Evolutionary conservation across 305 asterid species (phyloP), one percentile per base, ranked within the genome.

Genomic region (Fraxinus platypoda): DNA sequence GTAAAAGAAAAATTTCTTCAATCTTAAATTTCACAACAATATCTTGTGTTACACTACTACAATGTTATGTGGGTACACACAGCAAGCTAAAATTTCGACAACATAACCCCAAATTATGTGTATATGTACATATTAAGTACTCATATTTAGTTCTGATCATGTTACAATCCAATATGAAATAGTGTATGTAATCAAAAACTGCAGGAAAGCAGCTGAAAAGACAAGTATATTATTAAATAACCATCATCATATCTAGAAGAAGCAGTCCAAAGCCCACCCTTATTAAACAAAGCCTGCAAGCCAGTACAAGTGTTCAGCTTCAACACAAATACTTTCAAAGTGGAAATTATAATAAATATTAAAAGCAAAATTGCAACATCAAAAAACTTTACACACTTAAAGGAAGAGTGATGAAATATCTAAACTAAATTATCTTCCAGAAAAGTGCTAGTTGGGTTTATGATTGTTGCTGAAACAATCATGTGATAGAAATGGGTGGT

Each of bases 1-100:
- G 97, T 78, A 86, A 75, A 79, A 81, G 86, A 85, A 31, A 68
- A 76, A 68, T 23, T 37, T 17, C 12, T 2, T 13, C 21, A 34
- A 75, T 52, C 71, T 26, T 4, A 49, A 26, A 25, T 12, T 75
- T 26, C 17, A 74, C 46, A 70, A 4, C 73, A 77, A 76, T 49
- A 12, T 74, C 41, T 57, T 66, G 68, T 33, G 28, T 34, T 25
- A 41, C 71, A 54, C 11, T 34, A 41, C 30, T 21, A 70, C 54
- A 35, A 23, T 57, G 7, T 62, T 34, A 0, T 52, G 75, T 31
- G 30, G 33, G 74, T 82, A 82, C 46, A 72, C 35, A 31, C 73
- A 25, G n/a, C 8, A 74, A 13, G 49, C 2, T 62, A 76, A 7
- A 30, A 76, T 26, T 43, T 43, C 13, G 34, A 1, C 21, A 25